Evolutionary conservation across 2,329 filamentous ascomycete genomes (phyloP).

Genomic region (Rutstroemia sp.): DNA sequence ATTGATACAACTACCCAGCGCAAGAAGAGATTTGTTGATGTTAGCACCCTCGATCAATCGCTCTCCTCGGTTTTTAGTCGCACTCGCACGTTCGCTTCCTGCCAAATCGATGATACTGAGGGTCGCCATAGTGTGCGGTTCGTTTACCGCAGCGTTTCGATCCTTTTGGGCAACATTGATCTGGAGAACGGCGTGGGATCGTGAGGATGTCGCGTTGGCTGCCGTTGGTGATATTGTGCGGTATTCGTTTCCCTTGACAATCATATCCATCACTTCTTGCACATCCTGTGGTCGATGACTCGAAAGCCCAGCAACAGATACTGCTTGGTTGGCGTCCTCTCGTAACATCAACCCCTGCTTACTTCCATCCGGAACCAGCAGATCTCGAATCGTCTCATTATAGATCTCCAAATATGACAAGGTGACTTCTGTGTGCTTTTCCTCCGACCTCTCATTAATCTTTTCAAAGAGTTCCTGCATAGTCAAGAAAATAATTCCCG

Average conservation of each 20-base stretch:
- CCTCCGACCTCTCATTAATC: conserved; percentile 75
- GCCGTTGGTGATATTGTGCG: conserved; percentile 95
- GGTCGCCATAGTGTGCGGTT: conserved; percentile 96
- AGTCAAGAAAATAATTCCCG: conserved; percentile 95
- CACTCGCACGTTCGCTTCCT: conserved; percentile 90
- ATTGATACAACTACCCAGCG: conserved; percentile 95
- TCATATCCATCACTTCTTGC: conserved; percentile 98
- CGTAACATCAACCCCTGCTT: conserved; percentile 80
- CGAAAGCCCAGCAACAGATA: conserved; percentile 83
- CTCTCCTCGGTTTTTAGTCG: conserved; percentile 93
- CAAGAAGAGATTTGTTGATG: conserved; percentile 97
- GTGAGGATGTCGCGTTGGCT: conserved; percentile 93
- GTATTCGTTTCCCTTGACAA: conserved; percentile 87
- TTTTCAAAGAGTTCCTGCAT: conserved; percentile 99
- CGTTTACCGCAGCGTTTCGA: conserved; percentile 82
- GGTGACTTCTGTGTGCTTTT: conserved; percentile 84
- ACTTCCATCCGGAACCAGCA: conserved; percentile 77
- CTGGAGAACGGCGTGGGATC: conserved; percentile 93
- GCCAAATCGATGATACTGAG: conserved; percentile 97
- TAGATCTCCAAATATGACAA: conserved; percentile 97
- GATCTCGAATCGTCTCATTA: conserved; percentile 95
- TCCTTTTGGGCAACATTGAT: conserved; percentile 96
- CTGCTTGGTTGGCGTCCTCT: conserved; percentile 88
- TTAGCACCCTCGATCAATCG: conserved; percentile 90
- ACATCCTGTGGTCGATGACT: conserved; percentile 89